A percentile compares a stretch with the other conserved stretches of the same genome.
phyloP scores from a whole-genome alignment of 306 rosid genomes.

The apple (Malus domestica) region ASM211411v1 NC_041804.1:12940001-12940500 shows the following conservation, averaged over 20 bases:
- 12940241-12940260: background rate
- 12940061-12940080: conserved; percentile 79
- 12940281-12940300: background rate
- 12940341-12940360: background rate
- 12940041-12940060: conserved; percentile 57
- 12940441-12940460: background rate
- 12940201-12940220: background rate
- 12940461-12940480: background rate
- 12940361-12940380: background rate
- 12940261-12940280: background rate
- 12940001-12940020: conserved; percentile 31
- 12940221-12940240: background rate
- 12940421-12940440: background rate
- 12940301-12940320: background rate
- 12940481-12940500: background rate
- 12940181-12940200: background rate
- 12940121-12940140: conserved; percentile 6
- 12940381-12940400: background rate
- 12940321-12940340: background rate
- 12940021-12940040: conserved; percentile 40
- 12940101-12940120: conserved; percentile 56
- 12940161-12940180: background rate
- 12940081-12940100: conserved; percentile 77
- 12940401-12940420: background rate
- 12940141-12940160: background rate